These are phyloP conservation scores for Hypoxylon sp. DNA, from an alignment of 2,329 filamentous ascomycete species.

Conservation along the genomic window DNA sequence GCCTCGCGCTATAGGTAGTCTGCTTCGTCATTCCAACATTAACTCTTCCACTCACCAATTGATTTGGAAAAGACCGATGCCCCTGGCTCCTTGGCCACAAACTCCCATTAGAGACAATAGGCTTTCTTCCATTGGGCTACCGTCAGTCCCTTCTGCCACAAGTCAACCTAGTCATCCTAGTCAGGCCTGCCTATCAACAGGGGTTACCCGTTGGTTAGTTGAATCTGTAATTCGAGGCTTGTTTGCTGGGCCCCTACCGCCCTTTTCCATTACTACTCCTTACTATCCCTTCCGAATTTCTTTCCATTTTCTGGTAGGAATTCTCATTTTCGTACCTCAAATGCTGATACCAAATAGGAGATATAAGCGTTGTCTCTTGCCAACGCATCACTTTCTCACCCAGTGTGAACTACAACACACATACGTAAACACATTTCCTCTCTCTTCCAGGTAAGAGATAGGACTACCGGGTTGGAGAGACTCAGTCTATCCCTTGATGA, in stretches of 20 bases:
- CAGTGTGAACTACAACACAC: not conserved
- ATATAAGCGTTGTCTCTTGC: not conserved
- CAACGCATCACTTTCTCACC: not conserved
- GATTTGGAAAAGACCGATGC: not conserved
- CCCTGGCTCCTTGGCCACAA: not conserved
- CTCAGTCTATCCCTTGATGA: not conserved
- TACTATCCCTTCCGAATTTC: not conserved
- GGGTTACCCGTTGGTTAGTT: not conserved
- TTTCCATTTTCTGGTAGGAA: not conserved
- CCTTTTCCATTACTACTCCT: not conserved
- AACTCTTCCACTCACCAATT: constrained; percentile 1
- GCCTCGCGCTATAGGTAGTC: not conserved
- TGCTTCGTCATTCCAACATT: not conserved
- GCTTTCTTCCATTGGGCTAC: not conserved
- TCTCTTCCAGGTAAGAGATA: not conserved
- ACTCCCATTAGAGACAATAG: not conserved
- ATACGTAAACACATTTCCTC: not conserved
- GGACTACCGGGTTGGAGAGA: not conserved
- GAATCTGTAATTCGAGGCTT: not conserved
- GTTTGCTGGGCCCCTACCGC: not conserved
- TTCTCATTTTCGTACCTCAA: not conserved
- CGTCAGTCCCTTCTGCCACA: not conserved
- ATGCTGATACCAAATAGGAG: not conserved
- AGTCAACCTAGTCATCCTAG: not conserved
- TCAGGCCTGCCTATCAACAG: not conserved